Conservation (phyloP, 2,329 filamentous ascomycete genomes). For the Colletotrichum salicis region DNA sequence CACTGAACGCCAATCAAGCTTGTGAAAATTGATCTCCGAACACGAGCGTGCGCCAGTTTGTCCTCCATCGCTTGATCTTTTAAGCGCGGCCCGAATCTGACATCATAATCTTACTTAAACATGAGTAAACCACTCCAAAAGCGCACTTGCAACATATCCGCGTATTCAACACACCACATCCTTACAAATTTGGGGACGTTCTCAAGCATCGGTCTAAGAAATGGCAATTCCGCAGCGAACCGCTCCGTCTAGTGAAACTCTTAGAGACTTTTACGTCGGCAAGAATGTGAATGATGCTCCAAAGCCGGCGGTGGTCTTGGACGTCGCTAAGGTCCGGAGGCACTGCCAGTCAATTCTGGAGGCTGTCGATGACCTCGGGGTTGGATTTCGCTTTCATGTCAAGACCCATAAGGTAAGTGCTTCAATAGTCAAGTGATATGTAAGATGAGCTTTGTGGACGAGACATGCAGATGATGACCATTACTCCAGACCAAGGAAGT, state of each 20-base stretch:
- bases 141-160: neutral
- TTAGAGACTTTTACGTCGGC: conserved; percentile 42
- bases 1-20: neutral
- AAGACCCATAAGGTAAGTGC: conserved; percentile 71
- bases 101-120: neutral
- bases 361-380: conserved; percentile 56
- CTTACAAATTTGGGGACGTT: too few species aligned
- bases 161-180: neutral
- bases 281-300: conserved; percentile 50
- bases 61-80: neutral
- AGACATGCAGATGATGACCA: neutral
- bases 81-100: neutral
- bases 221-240: conserved; percentile 41
- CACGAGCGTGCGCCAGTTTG: neutral
- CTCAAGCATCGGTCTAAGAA: too few species aligned
- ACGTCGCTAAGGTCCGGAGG: conserved; percentile 60
- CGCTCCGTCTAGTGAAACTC: conserved; percentile 10
- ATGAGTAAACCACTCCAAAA: neutral
- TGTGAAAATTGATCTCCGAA: neutral
- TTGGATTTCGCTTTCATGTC: conserved; percentile 70
- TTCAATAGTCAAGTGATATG: neutral
- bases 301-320: conserved; percentile 66
- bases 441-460: too few species aligned
- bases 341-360: conserved; percentile 69
- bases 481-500: conserved; percentile 62